Evolutionary conservation across 805 yeast genomes (phyloP).

Genomic region (Nematodospora valgi): DNA sequence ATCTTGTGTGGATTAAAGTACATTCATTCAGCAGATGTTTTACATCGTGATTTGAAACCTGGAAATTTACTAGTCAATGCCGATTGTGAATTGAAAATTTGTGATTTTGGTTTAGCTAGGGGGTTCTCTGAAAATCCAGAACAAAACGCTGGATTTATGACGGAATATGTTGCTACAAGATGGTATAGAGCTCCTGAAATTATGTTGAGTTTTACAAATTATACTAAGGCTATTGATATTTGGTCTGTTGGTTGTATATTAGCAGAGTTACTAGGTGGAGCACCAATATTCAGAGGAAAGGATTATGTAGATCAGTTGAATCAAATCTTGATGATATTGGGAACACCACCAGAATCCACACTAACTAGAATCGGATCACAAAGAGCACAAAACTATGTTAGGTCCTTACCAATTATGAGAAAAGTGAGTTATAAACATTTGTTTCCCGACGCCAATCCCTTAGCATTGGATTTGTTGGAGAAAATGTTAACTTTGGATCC

Average conservation of each 20-base stretch:
- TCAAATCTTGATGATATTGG: slow-evolving; percentile 79
- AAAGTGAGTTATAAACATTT: slow-evolving; percentile 66
- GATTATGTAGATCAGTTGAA: slow-evolving; percentile 95
- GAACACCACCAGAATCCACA: slow-evolving; percentile 73
- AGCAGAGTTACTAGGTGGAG: slow-evolving; percentile 89
- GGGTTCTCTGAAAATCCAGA: slow-evolving; percentile 82
- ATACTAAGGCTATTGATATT: slow-evolving; percentile 93
- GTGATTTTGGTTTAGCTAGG: slow-evolving; percentile 95
- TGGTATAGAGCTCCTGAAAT: slow-evolving; percentile 99
- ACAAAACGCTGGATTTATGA: slow-evolving; percentile 87
- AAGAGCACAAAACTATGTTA: slow-evolving; percentile 88
- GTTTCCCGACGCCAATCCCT: slow-evolving; percentile 84
- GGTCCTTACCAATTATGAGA: slow-evolving; percentile 79
- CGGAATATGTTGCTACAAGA: slow-evolving; percentile 97
- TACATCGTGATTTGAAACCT: slow-evolving; percentile 93
- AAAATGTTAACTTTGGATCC: slow-evolving; percentile 91
- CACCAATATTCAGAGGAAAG: slow-evolving; percentile 89
- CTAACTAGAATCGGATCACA: slow-evolving; percentile 61
- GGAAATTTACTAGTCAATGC: slow-evolving; percentile 91
- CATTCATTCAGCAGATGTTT: slow-evolving; percentile 87
- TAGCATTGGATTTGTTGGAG: slow-evolving; percentile 78
- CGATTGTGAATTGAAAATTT: slow-evolving; percentile 92
- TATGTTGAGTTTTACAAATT: slow-evolving; percentile 90
- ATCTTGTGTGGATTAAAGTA: slow-evolving; percentile 86
- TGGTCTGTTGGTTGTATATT: slow-evolving; percentile 98